Percentiles rank a stretch among this genome's conserved stretches.
Conservation (phyloP, 1,139 yeast genomes). For the Kazachstania sp. region DNA sequence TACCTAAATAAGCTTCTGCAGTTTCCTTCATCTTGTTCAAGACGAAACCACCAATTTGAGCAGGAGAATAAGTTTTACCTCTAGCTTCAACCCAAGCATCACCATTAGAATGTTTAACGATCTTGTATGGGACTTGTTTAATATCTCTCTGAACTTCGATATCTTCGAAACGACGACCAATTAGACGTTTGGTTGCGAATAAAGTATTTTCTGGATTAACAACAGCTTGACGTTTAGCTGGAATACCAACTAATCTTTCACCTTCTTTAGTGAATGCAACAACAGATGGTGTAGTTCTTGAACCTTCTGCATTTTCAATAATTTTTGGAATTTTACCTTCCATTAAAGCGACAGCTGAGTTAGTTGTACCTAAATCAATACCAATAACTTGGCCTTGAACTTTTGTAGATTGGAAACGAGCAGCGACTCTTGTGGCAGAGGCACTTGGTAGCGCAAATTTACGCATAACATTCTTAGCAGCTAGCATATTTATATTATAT, state of each 20-base stretch:
- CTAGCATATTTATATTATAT: slow-evolving; percentile 14
- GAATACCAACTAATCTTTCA: slow-evolving; percentile 94
- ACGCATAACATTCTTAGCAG: slow-evolving; percentile 25
- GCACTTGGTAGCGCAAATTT: slow-evolving; percentile 13
- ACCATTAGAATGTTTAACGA: slow-evolving; percentile 91
- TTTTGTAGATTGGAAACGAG: slow-evolving; percentile 41
- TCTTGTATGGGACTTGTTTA: slow-evolving; percentile 94
- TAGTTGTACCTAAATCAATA: slow-evolving; percentile 98
- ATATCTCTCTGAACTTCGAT: slow-evolving; percentile 93
- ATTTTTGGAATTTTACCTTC: slow-evolving; percentile 96
- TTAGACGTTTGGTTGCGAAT: slow-evolving; percentile 96
- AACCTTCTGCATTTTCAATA: slow-evolving; percentile 97
- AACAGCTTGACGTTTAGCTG: slow-evolving; percentile 98
- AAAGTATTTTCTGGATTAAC: slow-evolving; percentile 97
- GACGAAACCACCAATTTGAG: slow-evolving; percentile 95
- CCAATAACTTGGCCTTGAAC: slow-evolving; percentile 82
- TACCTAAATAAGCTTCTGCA: slow-evolving; percentile 86
- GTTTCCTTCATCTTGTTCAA: slow-evolving; percentile 91
- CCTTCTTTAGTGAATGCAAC: slow-evolving; percentile 97
- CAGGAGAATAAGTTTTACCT: slow-evolving; percentile 90
- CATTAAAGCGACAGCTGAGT: slow-evolving; percentile 98
- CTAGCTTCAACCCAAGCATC: slow-evolving; percentile 99
- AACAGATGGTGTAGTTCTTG: slow-evolving; percentile 97
- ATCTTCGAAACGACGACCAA: slow-evolving; percentile 97
- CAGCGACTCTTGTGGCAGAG: slow-evolving; percentile 20